phyloP scores from a whole-genome alignment of 1,284 basidiomycete genomes.

The Tilletiopsis washingtonensis region DNA sequence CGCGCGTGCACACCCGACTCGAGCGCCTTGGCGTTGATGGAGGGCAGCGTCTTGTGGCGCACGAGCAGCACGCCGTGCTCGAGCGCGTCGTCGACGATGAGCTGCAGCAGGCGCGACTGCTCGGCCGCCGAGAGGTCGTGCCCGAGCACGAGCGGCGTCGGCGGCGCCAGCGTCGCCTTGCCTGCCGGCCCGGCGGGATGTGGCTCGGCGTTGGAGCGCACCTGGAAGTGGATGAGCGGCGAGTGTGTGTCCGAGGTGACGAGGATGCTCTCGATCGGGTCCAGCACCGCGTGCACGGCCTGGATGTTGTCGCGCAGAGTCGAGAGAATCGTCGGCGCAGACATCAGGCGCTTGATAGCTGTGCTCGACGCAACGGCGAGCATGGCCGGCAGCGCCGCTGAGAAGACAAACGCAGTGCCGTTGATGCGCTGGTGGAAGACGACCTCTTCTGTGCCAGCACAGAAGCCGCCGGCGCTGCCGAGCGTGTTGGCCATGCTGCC shows the following conservation, averaged over 20 bases:
- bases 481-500: constrained; percentile 83
- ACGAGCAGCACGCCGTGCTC: constrained; percentile 35
- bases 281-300: constrained; percentile 66
- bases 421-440: constrained; percentile 94
- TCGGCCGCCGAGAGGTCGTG: constrained; percentile 32
- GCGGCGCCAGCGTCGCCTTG: neutral
- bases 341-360: constrained; percentile 58
- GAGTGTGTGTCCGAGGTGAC: constrained; percentile 78
- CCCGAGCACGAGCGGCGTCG: constrained; percentile 13
- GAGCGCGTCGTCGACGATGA: constrained; percentile 35
- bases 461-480: constrained; percentile 84
- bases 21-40: constrained; percentile 30
- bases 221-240: constrained; percentile 77
- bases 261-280: constrained; percentile 64
- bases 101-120: constrained; percentile 32
- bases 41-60: constrained; percentile 27
- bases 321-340: constrained; percentile 61
- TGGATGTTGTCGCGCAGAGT: constrained; percentile 73
- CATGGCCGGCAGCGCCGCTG: constrained; percentile 84
- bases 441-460: constrained; percentile 75
- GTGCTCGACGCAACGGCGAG: constrained; percentile 79
- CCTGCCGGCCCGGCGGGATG: constrained; percentile 19
- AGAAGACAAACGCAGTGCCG: constrained; percentile 89
- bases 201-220: constrained; percentile 49
- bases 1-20: constrained; percentile 47